Percentiles rank a stretch among this genome's conserved stretches.
These are phyloP conservation scores for Atractiella rhizophila DNA, from an alignment of 768 basidiomycete species.

Conservation along the genomic window DNA sequence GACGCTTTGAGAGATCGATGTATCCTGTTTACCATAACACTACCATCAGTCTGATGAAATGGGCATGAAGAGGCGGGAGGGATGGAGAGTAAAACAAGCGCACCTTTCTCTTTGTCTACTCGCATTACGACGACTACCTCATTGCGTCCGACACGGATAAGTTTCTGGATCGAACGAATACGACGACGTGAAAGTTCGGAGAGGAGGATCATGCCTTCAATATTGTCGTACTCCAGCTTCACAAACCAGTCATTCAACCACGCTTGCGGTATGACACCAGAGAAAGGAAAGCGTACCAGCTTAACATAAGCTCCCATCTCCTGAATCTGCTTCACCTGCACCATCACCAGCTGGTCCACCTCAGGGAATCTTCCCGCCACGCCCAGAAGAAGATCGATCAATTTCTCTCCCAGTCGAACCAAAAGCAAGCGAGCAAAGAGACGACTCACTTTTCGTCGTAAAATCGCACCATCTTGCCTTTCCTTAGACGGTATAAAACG, in stretches of 20 bases:
- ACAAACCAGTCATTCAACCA: not conserved
- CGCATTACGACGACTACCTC: conserved; percentile 94
- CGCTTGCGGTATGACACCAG: not conserved
- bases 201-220: conserved; percentile 98
- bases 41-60: not conserved
- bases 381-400: no score
- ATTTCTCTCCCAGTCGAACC: no score
- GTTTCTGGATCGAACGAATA: conserved; percentile 88
- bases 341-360: conserved; percentile 97
- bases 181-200: conserved; percentile 89
- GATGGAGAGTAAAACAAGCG: conserved; percentile 12
- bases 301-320: conserved; percentile 99
- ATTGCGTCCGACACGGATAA: conserved; percentile 89
- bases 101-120: conserved; percentile 97
- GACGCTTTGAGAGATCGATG: conserved; percentile 93
- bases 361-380: conserved; percentile 29
- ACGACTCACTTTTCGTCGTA: no score
- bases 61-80: not conserved
- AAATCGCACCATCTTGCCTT: no score
- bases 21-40: conserved; percentile 35
- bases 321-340: conserved; percentile 93
- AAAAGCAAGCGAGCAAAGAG: no score
- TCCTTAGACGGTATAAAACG: no score
- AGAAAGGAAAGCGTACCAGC: conserved; percentile 31
- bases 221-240: conserved; percentile 94